These are phyloP conservation scores for Pseudonectria buxi DNA, from an alignment of 2,329 filamentous ascomycete species.

Conservation along the genomic window DNA sequence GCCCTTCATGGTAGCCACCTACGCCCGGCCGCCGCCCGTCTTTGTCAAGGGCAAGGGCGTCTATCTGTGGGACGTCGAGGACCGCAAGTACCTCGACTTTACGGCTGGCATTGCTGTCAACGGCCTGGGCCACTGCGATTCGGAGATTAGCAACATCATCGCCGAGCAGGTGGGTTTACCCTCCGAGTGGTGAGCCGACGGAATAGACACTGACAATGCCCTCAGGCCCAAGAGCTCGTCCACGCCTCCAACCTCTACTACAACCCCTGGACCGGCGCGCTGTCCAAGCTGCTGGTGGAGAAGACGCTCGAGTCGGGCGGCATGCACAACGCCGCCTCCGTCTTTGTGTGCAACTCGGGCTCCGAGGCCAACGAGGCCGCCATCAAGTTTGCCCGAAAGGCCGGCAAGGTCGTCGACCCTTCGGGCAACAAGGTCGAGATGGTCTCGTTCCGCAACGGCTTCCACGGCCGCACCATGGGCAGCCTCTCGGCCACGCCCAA, in stretches of 20 bases:
- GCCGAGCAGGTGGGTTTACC: conserved; percentile 59
- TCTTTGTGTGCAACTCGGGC: conserved; percentile 94
- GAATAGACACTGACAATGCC: not conserved
- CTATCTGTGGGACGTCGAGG: conserved; percentile 85
- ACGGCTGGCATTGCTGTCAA: conserved; percentile 96
- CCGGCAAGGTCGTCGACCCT: conserved; percentile 68
- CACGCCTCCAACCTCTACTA: conserved; percentile 97
- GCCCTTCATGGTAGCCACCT: conserved; percentile 93
- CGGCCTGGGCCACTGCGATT: conserved; percentile 82
- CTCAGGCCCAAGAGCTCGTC: conserved; percentile 64
- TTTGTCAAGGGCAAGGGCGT: conserved; percentile 84
- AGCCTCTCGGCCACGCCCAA: conserved; percentile 93
- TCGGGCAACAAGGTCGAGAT: conserved; percentile 71
- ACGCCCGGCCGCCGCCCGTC: conserved; percentile 81
- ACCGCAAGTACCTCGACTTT: conserved; percentile 85
- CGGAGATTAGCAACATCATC: conserved; percentile 67
- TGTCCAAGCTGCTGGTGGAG: conserved; percentile 79
- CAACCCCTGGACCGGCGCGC: conserved; percentile 87
- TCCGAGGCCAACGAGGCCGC: conserved; percentile 97
- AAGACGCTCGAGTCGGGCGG: conserved; percentile 71
- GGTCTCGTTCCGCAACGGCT: conserved; percentile 85
- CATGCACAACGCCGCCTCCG: conserved; percentile 73
- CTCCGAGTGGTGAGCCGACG: too few relatives aligned
- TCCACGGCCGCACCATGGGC: conserved; percentile 96
- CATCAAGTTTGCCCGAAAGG: conserved; percentile 93